Evolutionary conservation across 345 rosid genomes (phyloP), one percentile per base, ranked within the genome.

Genomic region (Gossypium herbaceum): DNA sequence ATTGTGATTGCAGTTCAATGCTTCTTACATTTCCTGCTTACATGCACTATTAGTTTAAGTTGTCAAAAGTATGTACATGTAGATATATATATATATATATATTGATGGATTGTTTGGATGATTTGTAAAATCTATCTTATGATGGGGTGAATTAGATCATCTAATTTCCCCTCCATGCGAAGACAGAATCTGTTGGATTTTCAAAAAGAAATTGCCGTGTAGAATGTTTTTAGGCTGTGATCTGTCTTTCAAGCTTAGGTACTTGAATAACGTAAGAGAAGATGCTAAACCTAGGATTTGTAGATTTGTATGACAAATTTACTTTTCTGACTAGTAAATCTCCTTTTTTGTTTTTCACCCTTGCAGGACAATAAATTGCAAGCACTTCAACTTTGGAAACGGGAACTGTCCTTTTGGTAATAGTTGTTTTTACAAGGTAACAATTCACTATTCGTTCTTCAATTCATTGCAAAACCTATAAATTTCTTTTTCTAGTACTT

Each of bases 401-500:
- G 64, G 64, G 41, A 59, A 59, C 76, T 93, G 98, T 77, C 99
- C 93, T 29, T 95, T 95, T 77, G 98, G 99, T 62, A 88, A 94
- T 50, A 95, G 99, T 82, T 93, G 98, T 80, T 95, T 95, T 76
- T 95, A 95, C 87, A 95, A 90, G 97, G 98, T 95, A 84, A 16
- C 62, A 9, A 9, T 7, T 61, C 1, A 19, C 51, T 67, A 15
- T 41, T 68, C 17, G 12, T 59, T 59, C 63, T 59, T 59, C 41
- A 59, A 12, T 8, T 59, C 63, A 24, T 12, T 59, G 39, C 41
- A 24, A 24, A 56, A 17, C 63, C 6, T 25, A 17, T 68, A 63
- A 75, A 45, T 44, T 9, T 24, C 19, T 68, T 51, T 68, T 50
- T 19, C 48, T 68, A 12, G 55, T 66, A 12, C 25, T 67, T 63